Percentiles rank a stretch among this genome's conserved stretches.
Evolutionary conservation across 805 yeast genomes (phyloP).

Genomic region (Hanseniaspora valbyensis): DNA sequence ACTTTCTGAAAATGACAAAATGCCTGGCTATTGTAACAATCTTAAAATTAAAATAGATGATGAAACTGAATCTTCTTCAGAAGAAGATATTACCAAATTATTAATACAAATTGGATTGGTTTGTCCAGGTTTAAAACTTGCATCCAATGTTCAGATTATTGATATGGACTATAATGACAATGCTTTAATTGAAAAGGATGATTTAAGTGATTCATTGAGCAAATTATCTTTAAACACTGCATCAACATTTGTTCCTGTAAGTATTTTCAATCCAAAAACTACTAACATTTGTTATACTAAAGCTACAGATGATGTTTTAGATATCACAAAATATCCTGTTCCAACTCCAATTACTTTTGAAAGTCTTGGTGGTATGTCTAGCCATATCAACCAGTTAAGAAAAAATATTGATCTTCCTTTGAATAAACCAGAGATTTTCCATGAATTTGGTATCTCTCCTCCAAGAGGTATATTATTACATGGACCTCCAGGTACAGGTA

Average conservation of each 20-base stretch:
- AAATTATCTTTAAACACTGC: conserved; percentile 29
- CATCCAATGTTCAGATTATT: conserved; percentile 21
- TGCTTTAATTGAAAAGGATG: conserved; percentile 28
- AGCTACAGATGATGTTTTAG: conserved; percentile 17
- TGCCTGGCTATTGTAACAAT: conserved; percentile 38
- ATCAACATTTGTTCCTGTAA: conserved; percentile 36
- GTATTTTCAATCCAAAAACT: conserved; percentile 31
- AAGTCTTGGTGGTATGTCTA: conserved; percentile 65
- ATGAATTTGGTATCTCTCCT: conserved; percentile 79
- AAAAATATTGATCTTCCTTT: conserved; percentile 72
- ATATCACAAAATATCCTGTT: conserved; percentile 34
- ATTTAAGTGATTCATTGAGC: conserved; percentile 21
- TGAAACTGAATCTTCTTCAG: conserved; percentile 21
- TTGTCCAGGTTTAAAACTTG: conserved; percentile 42
- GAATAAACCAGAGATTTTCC: conserved; percentile 61
- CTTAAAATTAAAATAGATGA: conserved; percentile 24
- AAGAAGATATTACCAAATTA: conserved; percentile 33
- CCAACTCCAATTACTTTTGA: conserved; percentile 38
- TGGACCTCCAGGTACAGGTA: conserved; percentile 98
- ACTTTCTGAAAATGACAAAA: conserved; percentile 36
- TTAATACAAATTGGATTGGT: conserved; percentile 49
- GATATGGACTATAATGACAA: conserved; percentile 26
- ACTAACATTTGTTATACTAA: conserved; percentile 7
- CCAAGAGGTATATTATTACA: conserved; percentile 88
- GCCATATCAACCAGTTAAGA: conserved; percentile 50